These are phyloP conservation scores for Annulohypoxylon truncatum DNA, from an alignment of 2,329 filamentous ascomycete species.

Conservation along the genomic window DNA sequence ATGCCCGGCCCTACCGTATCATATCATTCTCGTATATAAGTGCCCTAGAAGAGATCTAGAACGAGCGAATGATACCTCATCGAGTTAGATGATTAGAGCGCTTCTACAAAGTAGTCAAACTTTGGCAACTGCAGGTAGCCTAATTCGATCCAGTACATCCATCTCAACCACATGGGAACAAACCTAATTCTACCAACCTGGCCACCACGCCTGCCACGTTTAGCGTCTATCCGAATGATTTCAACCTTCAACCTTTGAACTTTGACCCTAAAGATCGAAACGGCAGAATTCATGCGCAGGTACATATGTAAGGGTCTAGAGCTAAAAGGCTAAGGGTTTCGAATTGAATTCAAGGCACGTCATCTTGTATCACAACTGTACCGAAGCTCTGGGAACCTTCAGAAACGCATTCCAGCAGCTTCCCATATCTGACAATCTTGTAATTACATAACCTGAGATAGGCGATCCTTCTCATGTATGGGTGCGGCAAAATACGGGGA, in stretches of 20 bases:
- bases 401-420: conserved; percentile 2
- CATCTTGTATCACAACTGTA: conserved; percentile 36
- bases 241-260: neutral
- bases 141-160: conserved; percentile 13
- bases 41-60: conserved; percentile 17
- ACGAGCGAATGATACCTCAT: conserved; percentile 15
- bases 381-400: conserved; percentile 16
- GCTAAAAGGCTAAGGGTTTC: neutral
- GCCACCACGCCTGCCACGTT: neutral
- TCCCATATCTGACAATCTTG: conserved; percentile 10
- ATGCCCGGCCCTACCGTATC: conserved; percentile 8
- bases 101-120: neutral
- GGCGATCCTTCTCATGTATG: conserved; percentile 22
- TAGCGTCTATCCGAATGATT: conserved; percentile 17
- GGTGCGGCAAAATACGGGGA: conserved; percentile 17
- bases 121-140: neutral
- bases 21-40: conserved; percentile 14
- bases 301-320: conserved; percentile 4
- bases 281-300: neutral
- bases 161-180: conserved; percentile 9
- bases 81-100: conserved; percentile 5
- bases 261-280: conserved; percentile 18
- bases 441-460: conserved; percentile 9
- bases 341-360: conserved; percentile 28
- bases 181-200: conserved; percentile 7